Evolutionary conservation across 345 rosid genomes (phyloP), one percentile per base, ranked within the genome.

Genomic region (Eucalyptus microcorys): DNA sequence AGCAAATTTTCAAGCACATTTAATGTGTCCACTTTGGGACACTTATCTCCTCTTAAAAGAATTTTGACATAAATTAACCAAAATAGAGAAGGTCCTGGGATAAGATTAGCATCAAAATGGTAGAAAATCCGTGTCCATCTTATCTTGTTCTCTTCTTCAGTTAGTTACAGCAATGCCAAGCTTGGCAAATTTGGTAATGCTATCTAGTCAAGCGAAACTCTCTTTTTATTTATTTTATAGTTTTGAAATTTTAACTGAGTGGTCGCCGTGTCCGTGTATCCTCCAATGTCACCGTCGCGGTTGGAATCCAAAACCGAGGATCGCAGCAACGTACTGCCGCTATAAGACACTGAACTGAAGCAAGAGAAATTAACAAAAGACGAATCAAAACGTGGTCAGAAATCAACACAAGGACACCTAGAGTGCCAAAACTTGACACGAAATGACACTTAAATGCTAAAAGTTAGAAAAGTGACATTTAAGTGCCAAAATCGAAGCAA

Each of bases 361-460:
- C 64, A 57, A 24, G 30, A 10, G 64, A 57, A 57, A 57, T 57
- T 57, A 24, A 57, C 64, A 57, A 24, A 57, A 57, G 64, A 26
- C 5, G 7, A 24, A 57, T 57, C 64, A 10, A 57, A 57, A 26
- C 6, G n/a, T 15, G 68, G 64, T 50, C 4, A 52, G n/a, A 49
- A 49, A 49, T 15, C 7, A 0, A 6, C 52, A 49, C 3, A 49
- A 49, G 0, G 7, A 49, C 7, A 49, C 3, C 0, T 2, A 1
- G 3, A 15, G 52, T 5, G 8, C 0, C 7, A 49, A 49, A 49
- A 49, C 19, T 49, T 15, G 3, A 15, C 19, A 15, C 3, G 0
- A 49, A 49, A 49, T 1, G 0, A 49, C 1, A 15, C 7, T 49
- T 15, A 49, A 49, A 7, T 49, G 1, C 1, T 15, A 49, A 49